These are phyloP conservation scores for Teunomyces cretensis DNA, from an alignment of 805 yeast genomes.

Conservation along the genomic window DNA sequence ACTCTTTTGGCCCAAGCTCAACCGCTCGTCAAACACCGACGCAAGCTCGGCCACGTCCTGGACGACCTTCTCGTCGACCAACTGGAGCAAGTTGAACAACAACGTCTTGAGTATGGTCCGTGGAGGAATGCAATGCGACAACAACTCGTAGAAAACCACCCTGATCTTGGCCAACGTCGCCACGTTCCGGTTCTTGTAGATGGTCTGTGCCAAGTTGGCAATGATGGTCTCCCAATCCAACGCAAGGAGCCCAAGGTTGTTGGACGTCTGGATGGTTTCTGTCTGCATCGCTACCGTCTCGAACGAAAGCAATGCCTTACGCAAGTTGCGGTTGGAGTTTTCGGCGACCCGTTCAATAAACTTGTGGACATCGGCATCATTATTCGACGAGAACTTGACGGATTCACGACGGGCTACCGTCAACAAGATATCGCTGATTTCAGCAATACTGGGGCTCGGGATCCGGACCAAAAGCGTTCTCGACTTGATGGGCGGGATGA, in stretches of 20 bases:
- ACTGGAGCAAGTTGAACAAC: constrained; percentile 44
- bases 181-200: constrained; percentile 64
- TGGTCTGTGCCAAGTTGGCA: constrained; percentile 57
- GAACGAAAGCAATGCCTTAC: constrained; percentile 73
- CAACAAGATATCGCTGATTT: constrained; percentile 55
- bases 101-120: constrained; percentile 66
- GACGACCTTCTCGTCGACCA: constrained; percentile 25
- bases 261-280: constrained; percentile 43
- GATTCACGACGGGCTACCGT: constrained; percentile 58
- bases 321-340: constrained; percentile 65
- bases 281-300: constrained; percentile 80
- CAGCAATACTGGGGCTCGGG: constrained; percentile 71
- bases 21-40: constrained; percentile 77
- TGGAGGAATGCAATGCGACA: constrained; percentile 94
- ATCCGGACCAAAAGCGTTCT: constrained; percentile 87
- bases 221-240: constrained; percentile 94
- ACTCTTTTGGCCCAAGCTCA: constrained; percentile 81
- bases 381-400: constrained; percentile 39
- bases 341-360: constrained; percentile 54
- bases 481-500: constrained; percentile 91
- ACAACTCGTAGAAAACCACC: constrained; percentile 72
- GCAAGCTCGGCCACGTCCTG: constrained; percentile 56
- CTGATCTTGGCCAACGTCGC: constrained; percentile 59
- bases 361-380: constrained; percentile 27
- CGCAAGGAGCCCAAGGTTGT: constrained; percentile 52